Base-by-base conservation (phyloP, 768 basidiomycete species). In the Tylopilus sp. region DNA sequence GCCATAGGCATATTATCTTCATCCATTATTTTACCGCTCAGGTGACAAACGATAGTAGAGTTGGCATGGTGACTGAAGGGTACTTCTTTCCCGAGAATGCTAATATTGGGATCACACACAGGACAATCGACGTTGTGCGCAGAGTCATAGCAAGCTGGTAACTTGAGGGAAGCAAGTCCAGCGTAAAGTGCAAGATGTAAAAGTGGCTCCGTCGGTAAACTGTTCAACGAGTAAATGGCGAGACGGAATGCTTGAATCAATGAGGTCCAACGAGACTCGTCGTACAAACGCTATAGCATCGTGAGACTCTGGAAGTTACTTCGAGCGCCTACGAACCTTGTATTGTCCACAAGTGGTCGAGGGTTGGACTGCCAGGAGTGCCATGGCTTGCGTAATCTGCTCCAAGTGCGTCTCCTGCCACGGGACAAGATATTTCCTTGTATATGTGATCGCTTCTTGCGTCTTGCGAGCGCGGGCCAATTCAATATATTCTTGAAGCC, bases 401-500 rank as follows among this genome's bases (percentile, higher is more conserved):
- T 71, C 62, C 45, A 87, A 66, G 68, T 96, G 92, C 3, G 87
- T 89, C 28, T 87, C 86, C 52, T 86, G 83, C 92, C 93, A 95
- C 7, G 82, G 66, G 11, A 85, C 70, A 6, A 99, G 78, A 65
- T 97, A 77, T 69, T 90, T 96, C 69, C 81, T 80, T 17, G 81
- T 78, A 71, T 98, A 97, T 1, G 81, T 76, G 56, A 98, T 92
- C 10, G 97, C 97, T 49, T 89, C 88, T 41, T 75, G 63, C 11
- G 73, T 76, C 66, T 85, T 84, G 31, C 83, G 69, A 4, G 76
- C 72, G 31, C 97, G 78, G 30, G 86, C 83, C 6, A 99, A 79
- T 71, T 99, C 97, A 64, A 98, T 94, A 68, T 88, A 98, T 71
- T 98, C 93, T 71, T 99, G 97, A 37, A 97, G 78, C 41, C 97